Evolutionary conservation across 257 asterid species (phyloP).

Genomic region (Cinchona pubescens): DNA sequence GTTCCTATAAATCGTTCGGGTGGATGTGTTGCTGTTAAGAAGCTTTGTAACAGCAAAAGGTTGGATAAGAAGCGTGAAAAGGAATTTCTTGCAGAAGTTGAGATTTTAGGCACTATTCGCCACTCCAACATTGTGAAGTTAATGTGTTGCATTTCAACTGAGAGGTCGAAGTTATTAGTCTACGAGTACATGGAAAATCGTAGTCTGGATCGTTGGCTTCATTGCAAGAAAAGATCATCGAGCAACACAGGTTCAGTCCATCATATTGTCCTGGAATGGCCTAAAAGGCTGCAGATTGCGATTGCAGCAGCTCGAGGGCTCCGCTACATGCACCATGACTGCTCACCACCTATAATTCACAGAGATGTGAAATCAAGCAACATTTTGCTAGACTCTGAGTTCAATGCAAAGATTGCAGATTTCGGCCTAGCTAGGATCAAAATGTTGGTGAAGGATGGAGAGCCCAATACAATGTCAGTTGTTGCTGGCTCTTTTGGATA

Average conservation of each 20-base stretch:
- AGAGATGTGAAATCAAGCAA: constrained; percentile 59
- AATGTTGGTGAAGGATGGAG: constrained; percentile 34
- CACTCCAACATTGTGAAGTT: constrained; percentile 78
- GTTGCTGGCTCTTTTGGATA: constrained; percentile 47
- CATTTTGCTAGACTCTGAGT: constrained; percentile 38
- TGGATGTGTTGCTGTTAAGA: constrained; percentile 69
- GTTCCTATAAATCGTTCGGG: constrained; percentile 42
- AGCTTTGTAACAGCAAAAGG: constrained; percentile 44
- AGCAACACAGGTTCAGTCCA: constrained; percentile 35
- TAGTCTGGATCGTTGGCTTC: constrained; percentile 82
- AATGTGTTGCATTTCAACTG: constrained; percentile 64
- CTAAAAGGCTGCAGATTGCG: constrained; percentile 38
- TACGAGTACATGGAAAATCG: constrained; percentile 77
- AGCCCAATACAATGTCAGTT: constrained; percentile 33
- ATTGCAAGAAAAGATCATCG: constrained; percentile 28
- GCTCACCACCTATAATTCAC: constrained; percentile 37
- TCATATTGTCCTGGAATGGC: constrained; percentile 38
- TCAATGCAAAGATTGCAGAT: constrained; percentile 58
- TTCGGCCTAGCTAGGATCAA: constrained; percentile 62
- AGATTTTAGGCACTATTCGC: constrained; percentile 59
- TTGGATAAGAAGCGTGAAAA: constrained; percentile 55
- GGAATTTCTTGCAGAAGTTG: constrained; percentile 66
- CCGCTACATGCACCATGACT: constrained; percentile 40
- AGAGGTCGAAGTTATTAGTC: constrained; percentile 60
- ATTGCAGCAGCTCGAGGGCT: constrained; percentile 38